Evolutionary conservation across 371 early-diverging fungal genomes (phyloP).

Genomic region (Nematocida sp.): DNA sequence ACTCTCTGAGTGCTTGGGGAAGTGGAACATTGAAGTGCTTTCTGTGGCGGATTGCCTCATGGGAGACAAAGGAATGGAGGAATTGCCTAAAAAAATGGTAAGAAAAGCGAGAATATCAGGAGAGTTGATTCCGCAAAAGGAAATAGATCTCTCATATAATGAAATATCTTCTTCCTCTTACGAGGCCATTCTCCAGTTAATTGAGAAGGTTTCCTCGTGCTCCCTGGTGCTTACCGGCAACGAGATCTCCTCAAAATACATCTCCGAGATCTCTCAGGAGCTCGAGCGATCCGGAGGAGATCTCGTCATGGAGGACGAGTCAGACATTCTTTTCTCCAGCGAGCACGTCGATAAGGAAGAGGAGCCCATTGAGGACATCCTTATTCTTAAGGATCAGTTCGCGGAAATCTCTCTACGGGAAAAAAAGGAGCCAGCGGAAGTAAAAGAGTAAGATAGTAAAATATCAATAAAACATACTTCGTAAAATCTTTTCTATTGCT

Average conservation of each 20-base stretch:
- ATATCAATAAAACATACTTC: too few relatives aligned
- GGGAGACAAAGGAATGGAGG: conserved; percentile 57
- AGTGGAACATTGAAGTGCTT: conserved; percentile 59
- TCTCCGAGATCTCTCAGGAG: conserved; percentile 16
- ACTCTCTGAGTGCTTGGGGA: conserved; percentile 53
- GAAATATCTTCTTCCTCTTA: conserved; percentile 61
- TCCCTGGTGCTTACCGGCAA: conserved; percentile 63
- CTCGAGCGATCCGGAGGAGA: conserved; percentile 36
- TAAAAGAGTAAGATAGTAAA: too few relatives aligned
- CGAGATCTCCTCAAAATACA: conserved; percentile 55
- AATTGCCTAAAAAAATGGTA: conserved; percentile 46
- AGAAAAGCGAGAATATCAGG: conserved; percentile 17
- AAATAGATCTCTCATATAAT: conserved; percentile 66
- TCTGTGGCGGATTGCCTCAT: conserved; percentile 62
- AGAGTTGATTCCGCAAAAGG: conserved; percentile 52
- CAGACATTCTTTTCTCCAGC: not conserved
- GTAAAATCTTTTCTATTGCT: too few relatives aligned
- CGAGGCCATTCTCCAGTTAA: conserved; percentile 41
- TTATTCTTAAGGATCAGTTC: not conserved
- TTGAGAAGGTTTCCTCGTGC: conserved; percentile 37
- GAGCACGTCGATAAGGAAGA: not conserved
- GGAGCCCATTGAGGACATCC: not conserved
- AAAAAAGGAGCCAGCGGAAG: too few relatives aligned
- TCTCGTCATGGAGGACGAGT: conserved; percentile 35
- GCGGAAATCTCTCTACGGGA: not conserved